Evolutionary conservation across 768 basidiomycete genomes (phyloP), one percentile per base, ranked within the genome.

Genomic region (Lactarius psammicola): DNA sequence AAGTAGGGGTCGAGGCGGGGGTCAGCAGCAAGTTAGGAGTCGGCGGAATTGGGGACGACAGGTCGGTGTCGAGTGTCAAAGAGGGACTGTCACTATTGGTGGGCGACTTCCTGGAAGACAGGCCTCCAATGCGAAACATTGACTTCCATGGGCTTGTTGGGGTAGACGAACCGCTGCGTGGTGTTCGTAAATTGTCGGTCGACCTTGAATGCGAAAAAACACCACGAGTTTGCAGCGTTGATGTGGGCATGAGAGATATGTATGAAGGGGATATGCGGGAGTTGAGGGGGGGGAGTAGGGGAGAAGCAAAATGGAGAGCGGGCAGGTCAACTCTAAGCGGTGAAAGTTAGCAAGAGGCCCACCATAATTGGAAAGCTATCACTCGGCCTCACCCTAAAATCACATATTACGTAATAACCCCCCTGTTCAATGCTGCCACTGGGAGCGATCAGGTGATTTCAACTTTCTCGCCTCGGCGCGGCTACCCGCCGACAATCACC

Each of bases 101-200:
- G 28, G 78, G 69, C 38, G 81, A 76, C 76, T 86, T 90, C 79
- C 84, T 87, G 57, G 84, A 84, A 9, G 88, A 87, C 36, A 81
- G 75, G 71, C 80, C 88, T 44, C 79, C 85, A 64, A 91, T 79
- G 67, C 89, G 85, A 78, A 92, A 87, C 67, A 91, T 82, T 26
- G 88, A 85, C 76, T 87, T 91, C 90, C 90, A 92, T 59, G 80
- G 73, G 53, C 71, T 59, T 2, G 69, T 71, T 4, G 68, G 62
- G 63, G 70, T 60, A 8, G 71, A 68, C 44, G 69, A 61, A 44
- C 38, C 62, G 62, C 60, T 46, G 44, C 59, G 68, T 10, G 53
- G 28, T 53, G 28, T n/a, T 10, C 71, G 67, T 18, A 64, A 30
- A 56, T 65, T 59, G 58, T 69, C 66, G 15, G 71, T 34, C 59